Evolutionary conservation across 1,284 basidiomycete species (phyloP).

Genomic region (Leccinum angustisporum): DNA sequence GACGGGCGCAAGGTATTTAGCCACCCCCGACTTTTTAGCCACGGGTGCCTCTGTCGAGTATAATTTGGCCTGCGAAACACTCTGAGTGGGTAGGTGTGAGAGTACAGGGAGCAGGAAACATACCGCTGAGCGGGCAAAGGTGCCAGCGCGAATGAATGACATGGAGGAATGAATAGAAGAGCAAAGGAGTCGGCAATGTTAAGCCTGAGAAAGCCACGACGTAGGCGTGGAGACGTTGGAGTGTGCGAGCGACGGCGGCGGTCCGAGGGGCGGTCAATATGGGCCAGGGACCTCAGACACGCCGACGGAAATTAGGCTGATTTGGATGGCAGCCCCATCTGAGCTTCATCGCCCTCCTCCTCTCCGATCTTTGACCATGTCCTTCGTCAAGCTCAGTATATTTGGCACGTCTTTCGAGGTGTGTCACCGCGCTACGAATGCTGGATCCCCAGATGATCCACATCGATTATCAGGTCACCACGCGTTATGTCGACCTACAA

Average conservation of each 20-base stretch:
- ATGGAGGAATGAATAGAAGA: conserved; percentile 29
- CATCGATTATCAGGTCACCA: conserved; percentile 70
- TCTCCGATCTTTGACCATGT: conserved; percentile 48
- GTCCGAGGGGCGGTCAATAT: neutral
- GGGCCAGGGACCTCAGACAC: conserved; percentile 30
- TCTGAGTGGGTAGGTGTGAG: neutral
- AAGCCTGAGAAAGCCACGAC: conserved; percentile 24
- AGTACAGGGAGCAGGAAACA: neutral
- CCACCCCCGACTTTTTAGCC: conserved; percentile 42
- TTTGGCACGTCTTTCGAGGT: conserved; percentile 96
- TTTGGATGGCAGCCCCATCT: neutral
- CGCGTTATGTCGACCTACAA: conserved; percentile 98
- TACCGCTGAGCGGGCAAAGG: conserved; percentile 42
- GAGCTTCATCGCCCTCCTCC: neutral
- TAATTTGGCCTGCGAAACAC: conserved; percentile 33
- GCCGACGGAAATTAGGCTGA: conserved; percentile 15
- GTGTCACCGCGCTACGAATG: conserved; percentile 20
- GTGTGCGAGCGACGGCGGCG: neutral
- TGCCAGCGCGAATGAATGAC: conserved; percentile 45
- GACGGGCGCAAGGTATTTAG: conserved; percentile 38
- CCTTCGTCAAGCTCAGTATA: conserved; percentile 97
- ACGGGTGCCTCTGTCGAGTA: conserved; percentile 48
- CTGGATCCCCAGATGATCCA: conserved; percentile 21
- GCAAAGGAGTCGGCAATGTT: neutral
- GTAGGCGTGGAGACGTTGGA: neutral